Conservation (phyloP, 306 rosid genomes). For the Cucumis cinereus region DNA sequence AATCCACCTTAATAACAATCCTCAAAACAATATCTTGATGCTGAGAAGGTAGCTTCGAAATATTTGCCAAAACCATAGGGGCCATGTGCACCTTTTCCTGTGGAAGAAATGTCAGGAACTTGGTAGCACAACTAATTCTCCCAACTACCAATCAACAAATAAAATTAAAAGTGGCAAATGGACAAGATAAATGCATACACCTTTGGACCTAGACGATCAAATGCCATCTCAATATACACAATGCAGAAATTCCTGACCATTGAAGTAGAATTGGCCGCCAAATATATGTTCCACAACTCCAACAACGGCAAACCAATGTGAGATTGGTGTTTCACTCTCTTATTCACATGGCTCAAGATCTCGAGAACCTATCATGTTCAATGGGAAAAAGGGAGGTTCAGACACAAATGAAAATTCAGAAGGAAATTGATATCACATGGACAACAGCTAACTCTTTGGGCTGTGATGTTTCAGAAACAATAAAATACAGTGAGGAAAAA, state of each 20-base stretch:
- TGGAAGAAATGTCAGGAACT: constrained; percentile 9
- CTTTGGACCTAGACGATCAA: constrained; percentile 59
- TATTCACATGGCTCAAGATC: constrained; percentile 94
- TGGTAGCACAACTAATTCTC: constrained; percentile 12
- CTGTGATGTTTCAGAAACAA: not conserved
- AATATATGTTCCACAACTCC: constrained; percentile 71
- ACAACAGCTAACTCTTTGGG: not conserved
- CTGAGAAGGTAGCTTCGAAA: constrained; percentile 76
- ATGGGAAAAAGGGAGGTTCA: constrained; percentile 7
- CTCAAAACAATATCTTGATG: constrained; percentile 89
- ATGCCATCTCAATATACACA: constrained; percentile 91
- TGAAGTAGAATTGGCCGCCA: constrained; percentile 43
- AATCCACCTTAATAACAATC: constrained; percentile 51
- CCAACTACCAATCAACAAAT: not conserved
- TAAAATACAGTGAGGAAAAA: not conserved
- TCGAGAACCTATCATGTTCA: constrained; percentile 60
- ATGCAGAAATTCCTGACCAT: constrained; percentile 91
- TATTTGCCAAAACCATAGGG: constrained; percentile 54
- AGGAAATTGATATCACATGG: not conserved
- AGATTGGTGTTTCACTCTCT: constrained; percentile 84
- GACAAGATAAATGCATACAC: constrained; percentile 21
- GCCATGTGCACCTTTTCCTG: constrained; percentile 78
- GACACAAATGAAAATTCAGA: not conserved
- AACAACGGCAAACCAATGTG: constrained; percentile 71
- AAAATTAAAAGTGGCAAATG: not conserved